Evolutionary conservation across 2,329 filamentous ascomycete genomes (phyloP), one percentile per base, ranked within the genome.

Genomic region (Calonectria hongkongensis): DNA sequence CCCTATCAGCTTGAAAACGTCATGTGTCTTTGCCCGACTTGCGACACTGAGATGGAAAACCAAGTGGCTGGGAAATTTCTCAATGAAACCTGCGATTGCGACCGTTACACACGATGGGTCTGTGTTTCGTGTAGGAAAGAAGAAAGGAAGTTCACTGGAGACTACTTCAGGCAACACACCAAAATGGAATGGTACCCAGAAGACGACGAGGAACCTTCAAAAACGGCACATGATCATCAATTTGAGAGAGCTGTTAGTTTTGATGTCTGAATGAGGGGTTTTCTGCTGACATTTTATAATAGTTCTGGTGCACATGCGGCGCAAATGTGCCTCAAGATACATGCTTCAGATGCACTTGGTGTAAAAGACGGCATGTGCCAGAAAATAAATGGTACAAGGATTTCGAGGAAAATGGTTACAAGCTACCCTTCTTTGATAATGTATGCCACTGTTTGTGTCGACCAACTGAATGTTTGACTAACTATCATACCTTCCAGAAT

Each of bases 241-340:
- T 71, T 51, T 10, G 30, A 48, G 3, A 60, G 75, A 39, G 39
- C 64, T 12, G 73, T 67, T 13, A 41, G 54, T 60, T 25, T 25
- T 12, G 7, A 10, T 12, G 4, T 4, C 12, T 28, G 1, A 10
- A 16, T 12, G 21, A 48, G 36, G 30, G 7, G 33, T 36, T 1
- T 7, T 9, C 15, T 2, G 36, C 54, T 60, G 21, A 41, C 15
- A 15, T 9, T 60, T 12, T 16, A 0, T 10, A 5, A 21, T 25
- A 78, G 76, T 48, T 74, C 15, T 78, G 74, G 76, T 78, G 76
- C 21, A 62, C 28, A 0, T 78, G 76, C 15, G 76, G 70, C 1
- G 74, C 36, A 2, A 48, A 25, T 0, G 66, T 76, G 3, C 18
- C 58, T 0, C 39, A 70, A 1, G 41, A 18, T 4, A 70, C 68